Evolutionary conservation across 257 asterid species (phyloP), one percentile per base, ranked within the genome.

Genomic region (Rehmannia glutinosa): DNA sequence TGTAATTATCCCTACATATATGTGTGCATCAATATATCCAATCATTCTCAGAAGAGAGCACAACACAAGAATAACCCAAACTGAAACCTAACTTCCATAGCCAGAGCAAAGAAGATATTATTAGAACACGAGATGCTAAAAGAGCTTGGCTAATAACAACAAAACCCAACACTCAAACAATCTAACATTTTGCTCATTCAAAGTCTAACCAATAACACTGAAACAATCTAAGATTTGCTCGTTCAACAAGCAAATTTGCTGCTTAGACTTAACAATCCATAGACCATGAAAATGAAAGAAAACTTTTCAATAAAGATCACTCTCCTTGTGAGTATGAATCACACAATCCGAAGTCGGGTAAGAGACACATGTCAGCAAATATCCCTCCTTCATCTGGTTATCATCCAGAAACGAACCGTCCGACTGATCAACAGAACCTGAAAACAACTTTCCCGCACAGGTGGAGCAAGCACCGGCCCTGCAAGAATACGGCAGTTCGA

Each of bases 401-500:
- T 86, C 92, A 17, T 79, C 87, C 15, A 87, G 92, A 64, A 87
- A 90, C 27, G 94, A 85, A 4, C 92, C 94, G 41, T 88, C 91
- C 2, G 89, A 86, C 42, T 83, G 96, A 70, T 86, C 96, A 4
- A 88, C 91, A 1, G 78, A 2, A 7, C 97, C 97, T 0, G 80
- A 68, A 33, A 58, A 75, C 33, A 84, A 27, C 66, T 84, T 81
- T 66, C 97, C 97, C 0, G 96, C 96, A 68, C 97, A 90, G 17
- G 97, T 87, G 66, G 94, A 90, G 84, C 97, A 90, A 1, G 96
- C 94, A 2, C 97, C 96, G 0, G 97, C 94, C 76, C 95, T 78
- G 81, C 95, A 90, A 3, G 97, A 90, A 75, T 90, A 90, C 0
- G 97, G 96, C 57, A 90, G 75, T 5, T 90, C 94, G 3, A 90